Percentiles rank a stretch among this genome's conserved stretches.
phyloP scores from a whole-genome alignment of 2,329 filamentous ascomycete genomes.

The Monosporascus sp. region DNA sequence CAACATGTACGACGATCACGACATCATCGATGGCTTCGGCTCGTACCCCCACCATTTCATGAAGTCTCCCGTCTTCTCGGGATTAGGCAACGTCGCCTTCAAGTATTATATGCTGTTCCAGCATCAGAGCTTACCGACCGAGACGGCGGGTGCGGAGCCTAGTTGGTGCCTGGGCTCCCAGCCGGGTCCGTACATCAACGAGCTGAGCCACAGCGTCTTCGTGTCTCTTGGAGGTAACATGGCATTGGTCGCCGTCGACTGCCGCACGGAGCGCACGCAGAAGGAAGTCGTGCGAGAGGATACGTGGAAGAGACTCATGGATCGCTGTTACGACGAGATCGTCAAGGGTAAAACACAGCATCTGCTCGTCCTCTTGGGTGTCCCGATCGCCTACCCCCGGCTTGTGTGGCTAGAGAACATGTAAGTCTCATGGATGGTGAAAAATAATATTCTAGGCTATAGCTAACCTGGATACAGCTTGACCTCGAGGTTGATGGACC shows the following conservation, averaged over 20 bases:
- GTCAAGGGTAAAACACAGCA: conserved; percentile 82
- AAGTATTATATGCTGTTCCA: conserved; percentile 99
- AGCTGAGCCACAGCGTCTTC: conserved; percentile 80
- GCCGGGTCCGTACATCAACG: conserved; percentile 84
- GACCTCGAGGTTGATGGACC: conserved; percentile 80
- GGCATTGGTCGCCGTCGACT: conserved; percentile 81
- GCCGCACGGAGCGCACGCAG: conserved; percentile 81
- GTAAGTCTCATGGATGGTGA: conserved; percentile 34
- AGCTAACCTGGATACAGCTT: conserved; percentile 47
- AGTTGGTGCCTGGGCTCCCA: conserved; percentile 81
- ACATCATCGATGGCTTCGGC: conserved; percentile 86
- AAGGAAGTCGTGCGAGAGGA: conserved; percentile 74
- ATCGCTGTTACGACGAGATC: conserved; percentile 77
- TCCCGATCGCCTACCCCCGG: conserved; percentile 77
- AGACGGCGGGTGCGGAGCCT: conserved; percentile 77
- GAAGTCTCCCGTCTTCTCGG: conserved; percentile 82
- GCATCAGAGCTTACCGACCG: conserved; percentile 79
- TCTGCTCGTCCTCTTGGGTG: conserved; percentile 77
- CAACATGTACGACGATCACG: conserved; percentile 96
- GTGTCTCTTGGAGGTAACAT: conserved; percentile 75
- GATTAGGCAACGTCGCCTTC: conserved; percentile 85
- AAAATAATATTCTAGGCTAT: background rate
- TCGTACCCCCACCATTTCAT: conserved; percentile 92
- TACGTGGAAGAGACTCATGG: conserved; percentile 82
- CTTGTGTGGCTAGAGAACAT: conserved; percentile 68